A percentile compares a stretch with the other conserved stretches of the same genome.
Evolutionary conservation across 371 early-diverging fungal species (phyloP).

Genomic region (Mucor mucedo): DNA sequence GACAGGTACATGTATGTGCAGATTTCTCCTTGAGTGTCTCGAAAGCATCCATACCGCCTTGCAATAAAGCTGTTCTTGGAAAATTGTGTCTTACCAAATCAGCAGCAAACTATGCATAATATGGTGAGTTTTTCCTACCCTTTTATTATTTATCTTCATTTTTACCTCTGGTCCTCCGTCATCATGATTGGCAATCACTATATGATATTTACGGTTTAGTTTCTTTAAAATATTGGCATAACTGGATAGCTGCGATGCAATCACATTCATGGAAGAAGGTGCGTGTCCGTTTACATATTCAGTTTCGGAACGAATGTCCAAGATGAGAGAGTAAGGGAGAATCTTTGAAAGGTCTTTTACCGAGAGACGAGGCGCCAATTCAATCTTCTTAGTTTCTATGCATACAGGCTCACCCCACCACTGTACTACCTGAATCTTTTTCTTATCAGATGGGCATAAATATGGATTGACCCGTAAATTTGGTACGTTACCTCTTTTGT

Average conservation of each 20-base stretch:
- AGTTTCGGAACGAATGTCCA: conserved; percentile 66
- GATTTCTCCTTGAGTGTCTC: conserved; percentile 22
- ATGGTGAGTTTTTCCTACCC: neutral
- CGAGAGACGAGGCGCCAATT: conserved; percentile 64
- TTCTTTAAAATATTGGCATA: conserved; percentile 56
- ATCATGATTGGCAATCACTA: conserved; percentile 57
- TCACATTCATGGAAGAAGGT: conserved; percentile 62
- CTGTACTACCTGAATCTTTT: conserved; percentile 17
- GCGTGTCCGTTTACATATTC: conserved; percentile 64
- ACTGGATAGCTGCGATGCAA: conserved; percentile 48
- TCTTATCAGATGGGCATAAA: neutral
- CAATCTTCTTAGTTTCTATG: conserved; percentile 57
- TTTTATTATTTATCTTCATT: neutral
- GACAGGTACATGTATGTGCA: conserved; percentile 39
- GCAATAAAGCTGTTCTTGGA: conserved; percentile 55
- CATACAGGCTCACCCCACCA: conserved; percentile 69
- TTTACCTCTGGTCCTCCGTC: conserved; percentile 61
- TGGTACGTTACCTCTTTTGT: neutral
- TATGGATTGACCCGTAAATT: no score
- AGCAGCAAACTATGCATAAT: conserved; percentile 47
- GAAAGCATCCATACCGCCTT: conserved; percentile 65
- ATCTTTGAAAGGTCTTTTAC: conserved; percentile 56
- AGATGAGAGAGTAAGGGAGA: conserved; percentile 55
- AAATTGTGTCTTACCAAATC: conserved; percentile 56
- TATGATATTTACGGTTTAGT: conserved; percentile 63